Evolutionary conservation across 106 monocot genomes (phyloP).

Genomic region (Acorus calamus): DNA sequence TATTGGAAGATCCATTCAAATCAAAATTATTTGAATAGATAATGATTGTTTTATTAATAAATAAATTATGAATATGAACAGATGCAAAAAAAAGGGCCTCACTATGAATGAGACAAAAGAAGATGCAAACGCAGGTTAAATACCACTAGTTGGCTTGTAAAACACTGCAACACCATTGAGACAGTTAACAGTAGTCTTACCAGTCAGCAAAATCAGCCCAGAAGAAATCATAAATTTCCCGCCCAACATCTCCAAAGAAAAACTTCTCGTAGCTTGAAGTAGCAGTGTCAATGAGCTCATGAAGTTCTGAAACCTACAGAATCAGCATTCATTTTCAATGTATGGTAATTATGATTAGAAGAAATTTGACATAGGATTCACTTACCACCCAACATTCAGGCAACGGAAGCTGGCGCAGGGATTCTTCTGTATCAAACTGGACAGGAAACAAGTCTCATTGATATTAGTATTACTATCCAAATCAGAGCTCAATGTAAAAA

Average conservation of each 20-base stretch:
- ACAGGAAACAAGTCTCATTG: constrained; percentile 4
- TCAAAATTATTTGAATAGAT: too few relatives aligned
- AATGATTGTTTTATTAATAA: too few relatives aligned
- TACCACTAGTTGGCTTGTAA: too few relatives aligned
- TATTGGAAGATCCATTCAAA: too few relatives aligned
- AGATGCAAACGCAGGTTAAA: too few relatives aligned
- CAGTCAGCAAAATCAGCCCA: constrained; percentile 99
- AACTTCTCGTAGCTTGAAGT: constrained; percentile 89
- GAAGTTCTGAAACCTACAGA: constrained; percentile 82
- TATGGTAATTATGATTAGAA: not conserved
- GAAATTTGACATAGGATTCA: not conserved
- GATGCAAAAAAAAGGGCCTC: too few relatives aligned
- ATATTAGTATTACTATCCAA: constrained; percentile 4
- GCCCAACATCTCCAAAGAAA: constrained; percentile 93
- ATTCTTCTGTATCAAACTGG: constrained; percentile 72
- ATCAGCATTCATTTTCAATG: constrained; percentile 6
- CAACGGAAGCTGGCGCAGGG: constrained; percentile 49
- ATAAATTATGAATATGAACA: too few relatives aligned
- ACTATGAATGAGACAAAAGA: too few relatives aligned
- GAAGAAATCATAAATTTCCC: constrained; percentile 95
- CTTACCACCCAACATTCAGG: constrained; percentile 98
- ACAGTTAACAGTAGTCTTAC: constrained; percentile 22
- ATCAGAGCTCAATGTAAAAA: not conserved
- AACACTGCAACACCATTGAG: not conserved
- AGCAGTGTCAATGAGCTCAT: constrained; percentile 81